These are phyloP conservation scores for Aeschynomene evenia DNA, from an alignment of 306 rosid genomes.

Conservation along the genomic window DNA sequence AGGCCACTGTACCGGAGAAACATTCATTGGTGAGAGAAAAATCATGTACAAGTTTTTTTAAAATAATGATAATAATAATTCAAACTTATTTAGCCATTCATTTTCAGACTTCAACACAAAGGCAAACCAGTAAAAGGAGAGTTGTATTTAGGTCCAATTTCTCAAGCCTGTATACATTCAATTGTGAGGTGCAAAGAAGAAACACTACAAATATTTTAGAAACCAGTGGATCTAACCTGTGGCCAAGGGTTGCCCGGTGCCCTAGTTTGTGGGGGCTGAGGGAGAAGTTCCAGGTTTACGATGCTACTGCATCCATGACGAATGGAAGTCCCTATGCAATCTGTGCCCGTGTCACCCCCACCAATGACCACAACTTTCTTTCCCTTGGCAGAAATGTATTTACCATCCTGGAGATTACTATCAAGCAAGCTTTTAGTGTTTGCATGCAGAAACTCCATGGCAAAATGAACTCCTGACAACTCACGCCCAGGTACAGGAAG, in stretches of 20 bases:
- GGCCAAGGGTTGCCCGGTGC: slow-evolving; percentile 99
- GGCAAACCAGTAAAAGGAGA: neutral
- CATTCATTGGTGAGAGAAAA: neutral
- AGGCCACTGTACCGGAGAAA: slow-evolving; percentile 80
- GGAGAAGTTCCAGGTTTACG: slow-evolving; percentile 68
- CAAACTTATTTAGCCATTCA: neutral
- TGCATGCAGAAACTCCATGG: slow-evolving; percentile 95
- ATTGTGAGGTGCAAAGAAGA: neutral
- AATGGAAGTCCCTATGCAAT: slow-evolving; percentile 94
- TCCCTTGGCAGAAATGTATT: slow-evolving; percentile 92
- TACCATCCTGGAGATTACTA: slow-evolving; percentile 75
- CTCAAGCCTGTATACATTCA: neutral
- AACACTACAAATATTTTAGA: neutral
- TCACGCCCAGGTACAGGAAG: slow-evolving; percentile 96
- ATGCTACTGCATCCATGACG: slow-evolving; percentile 83
- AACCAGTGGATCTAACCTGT: slow-evolving; percentile 56
- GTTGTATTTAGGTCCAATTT: neutral
- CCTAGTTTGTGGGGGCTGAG: slow-evolving; percentile 79
- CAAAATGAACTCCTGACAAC: slow-evolving; percentile 88
- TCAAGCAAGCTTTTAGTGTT: slow-evolving; percentile 99
- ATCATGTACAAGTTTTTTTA: neutral
- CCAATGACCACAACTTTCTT: slow-evolving; percentile 95
- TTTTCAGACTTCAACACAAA: neutral
- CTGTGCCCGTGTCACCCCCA: slow-evolving; percentile 99
- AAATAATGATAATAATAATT: neutral